Evolutionary conservation across 2,329 filamentous ascomycete species (phyloP).

Genomic region (Colletotrichum orchidophilum): DNA sequence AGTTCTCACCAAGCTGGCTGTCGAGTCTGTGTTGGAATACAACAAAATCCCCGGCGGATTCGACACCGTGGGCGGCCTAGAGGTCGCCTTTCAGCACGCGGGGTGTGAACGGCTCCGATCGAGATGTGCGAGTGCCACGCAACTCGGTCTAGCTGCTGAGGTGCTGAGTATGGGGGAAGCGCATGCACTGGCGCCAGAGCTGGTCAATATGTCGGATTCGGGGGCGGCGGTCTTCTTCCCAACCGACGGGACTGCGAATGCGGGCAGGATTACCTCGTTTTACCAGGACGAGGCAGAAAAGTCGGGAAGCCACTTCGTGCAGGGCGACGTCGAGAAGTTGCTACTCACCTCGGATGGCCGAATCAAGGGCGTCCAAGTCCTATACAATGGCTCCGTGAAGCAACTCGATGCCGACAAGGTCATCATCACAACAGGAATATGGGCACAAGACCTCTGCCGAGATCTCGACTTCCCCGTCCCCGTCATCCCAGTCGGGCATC

Average conservation of each 20-base stretch:
- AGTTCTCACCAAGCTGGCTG: slow-evolving; percentile 15
- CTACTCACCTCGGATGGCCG: neutral
- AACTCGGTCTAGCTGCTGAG: neutral
- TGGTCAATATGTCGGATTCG: neutral
- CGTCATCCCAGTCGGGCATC: slow-evolving; percentile 17
- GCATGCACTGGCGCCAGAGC: slow-evolving; percentile 7
- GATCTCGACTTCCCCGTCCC: slow-evolving; percentile 10
- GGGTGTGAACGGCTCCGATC: neutral
- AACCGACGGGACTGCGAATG: slow-evolving; percentile 13
- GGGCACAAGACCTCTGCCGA: neutral
- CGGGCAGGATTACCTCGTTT: slow-evolving; percentile 8
- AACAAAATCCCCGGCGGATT: slow-evolving; percentile 14
- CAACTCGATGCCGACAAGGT: slow-evolving; percentile 3
- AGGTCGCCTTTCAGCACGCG: neutral
- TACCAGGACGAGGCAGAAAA: slow-evolving; percentile 9
- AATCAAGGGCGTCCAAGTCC: neutral
- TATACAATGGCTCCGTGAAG: neutral
- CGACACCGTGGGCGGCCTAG: slow-evolving; percentile 12
- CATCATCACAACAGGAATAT: slow-evolving; percentile 17
- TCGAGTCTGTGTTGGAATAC: slow-evolving; percentile 12
- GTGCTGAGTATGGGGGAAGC: slow-evolving; percentile 2
- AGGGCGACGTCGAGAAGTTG: neutral
- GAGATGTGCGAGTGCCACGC: neutral
- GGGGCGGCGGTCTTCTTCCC: slow-evolving; percentile 10
- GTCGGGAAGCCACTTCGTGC: neutral